phyloP scores from a whole-genome alignment of 495 filamentous ascomycete genomes.

The Daldinia decipiens region DNA sequence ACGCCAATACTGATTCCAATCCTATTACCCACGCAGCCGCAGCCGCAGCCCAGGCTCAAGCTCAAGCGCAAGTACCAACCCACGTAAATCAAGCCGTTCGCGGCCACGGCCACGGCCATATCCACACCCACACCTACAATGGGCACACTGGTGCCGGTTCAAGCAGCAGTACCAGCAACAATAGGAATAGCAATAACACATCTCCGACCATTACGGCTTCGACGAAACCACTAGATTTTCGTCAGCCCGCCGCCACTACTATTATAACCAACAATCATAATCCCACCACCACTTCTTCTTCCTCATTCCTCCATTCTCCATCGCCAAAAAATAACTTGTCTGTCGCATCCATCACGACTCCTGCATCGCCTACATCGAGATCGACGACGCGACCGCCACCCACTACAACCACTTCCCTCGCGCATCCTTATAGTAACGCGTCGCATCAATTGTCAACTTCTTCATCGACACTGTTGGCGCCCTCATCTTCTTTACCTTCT shows the following conservation, averaged over 20 bases:
- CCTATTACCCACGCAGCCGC: conserved; percentile 31
- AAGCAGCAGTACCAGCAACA: conserved; percentile 22
- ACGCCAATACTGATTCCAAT: conserved; percentile 39
- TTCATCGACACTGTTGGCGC: conserved; percentile 19
- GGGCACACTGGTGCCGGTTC: conserved; percentile 29
- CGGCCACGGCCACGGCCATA: conserved; percentile 25
- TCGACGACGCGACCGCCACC: conserved; percentile 41
- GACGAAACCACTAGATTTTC: conserved; percentile 48
- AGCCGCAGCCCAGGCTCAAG: conserved; percentile 20
- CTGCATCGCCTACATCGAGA: conserved; percentile 31
- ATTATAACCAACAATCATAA: conserved; percentile 18
- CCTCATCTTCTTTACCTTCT: conserved; percentile 36
- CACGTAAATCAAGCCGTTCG: conserved; percentile 22
- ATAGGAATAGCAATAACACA: conserved; percentile 28
- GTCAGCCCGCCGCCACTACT: conserved; percentile 45
- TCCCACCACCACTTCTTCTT: conserved; percentile 45
- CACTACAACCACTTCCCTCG: conserved; percentile 26
- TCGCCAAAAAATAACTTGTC: conserved; percentile 37
- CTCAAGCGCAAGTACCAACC: conserved; percentile 12
- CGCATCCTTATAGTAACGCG: conserved; percentile 48
- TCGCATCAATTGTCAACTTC: conserved; percentile 44
- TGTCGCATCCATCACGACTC: conserved; percentile 39
- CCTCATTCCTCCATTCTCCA: conserved; percentile 54
- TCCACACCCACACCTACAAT: conserved; percentile 35
- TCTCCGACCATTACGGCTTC: conserved; percentile 46